These are phyloP conservation scores for Atkinsonella hypoxylon DNA, from an alignment of 2,329 filamentous ascomycete genomes.

Conservation along the genomic window DNA sequence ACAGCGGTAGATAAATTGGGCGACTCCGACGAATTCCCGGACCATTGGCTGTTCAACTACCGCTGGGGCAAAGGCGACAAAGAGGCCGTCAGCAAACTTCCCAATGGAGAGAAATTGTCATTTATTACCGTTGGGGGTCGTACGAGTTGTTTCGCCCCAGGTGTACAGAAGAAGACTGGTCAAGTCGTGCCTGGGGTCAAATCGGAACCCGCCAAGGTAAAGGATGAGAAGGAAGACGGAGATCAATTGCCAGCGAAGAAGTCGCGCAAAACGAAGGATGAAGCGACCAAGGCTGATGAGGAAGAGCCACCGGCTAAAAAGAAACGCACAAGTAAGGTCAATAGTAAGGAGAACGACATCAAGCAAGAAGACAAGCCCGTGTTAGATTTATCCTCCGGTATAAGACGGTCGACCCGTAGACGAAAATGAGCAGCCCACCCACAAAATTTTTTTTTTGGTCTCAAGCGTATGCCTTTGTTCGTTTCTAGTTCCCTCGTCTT, in stretches of 20 bases:
- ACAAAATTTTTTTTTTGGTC: too few species aligned
- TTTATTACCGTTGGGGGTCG: slow-evolving; percentile 84
- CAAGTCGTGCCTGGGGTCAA: slow-evolving; percentile 29
- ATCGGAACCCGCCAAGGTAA: slow-evolving; percentile 26
- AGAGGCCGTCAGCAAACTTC: slow-evolving; percentile 51
- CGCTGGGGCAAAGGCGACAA: slow-evolving; percentile 88
- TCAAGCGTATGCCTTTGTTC: neutral
- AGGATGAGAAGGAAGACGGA: slow-evolving; percentile 9
- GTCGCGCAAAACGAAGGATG: slow-evolving; percentile 16
- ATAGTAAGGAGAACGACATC: slow-evolving; percentile 13
- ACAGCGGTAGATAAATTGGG: slow-evolving; percentile 67
- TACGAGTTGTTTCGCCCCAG: slow-evolving; percentile 81
- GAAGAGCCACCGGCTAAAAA: slow-evolving; percentile 16
- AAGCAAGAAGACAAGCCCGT: slow-evolving; percentile 3
- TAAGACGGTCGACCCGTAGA: slow-evolving; percentile 9
- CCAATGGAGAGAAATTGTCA: slow-evolving; percentile 73
- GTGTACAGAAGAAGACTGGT: slow-evolving; percentile 68
- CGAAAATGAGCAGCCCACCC: neutral
- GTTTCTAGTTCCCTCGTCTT: too few species aligned
- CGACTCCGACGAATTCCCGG: slow-evolving; percentile 74
- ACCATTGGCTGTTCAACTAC: slow-evolving; percentile 79
- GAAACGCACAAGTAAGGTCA: slow-evolving; percentile 11
- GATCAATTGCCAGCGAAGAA: slow-evolving; percentile 12
- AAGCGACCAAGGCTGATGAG: slow-evolving; percentile 13
- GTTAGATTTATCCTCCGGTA: slow-evolving; percentile 5